Base-by-base conservation (phyloP, 1,284 basidiomycete species). In the Tylopilus sp. region DNA sequence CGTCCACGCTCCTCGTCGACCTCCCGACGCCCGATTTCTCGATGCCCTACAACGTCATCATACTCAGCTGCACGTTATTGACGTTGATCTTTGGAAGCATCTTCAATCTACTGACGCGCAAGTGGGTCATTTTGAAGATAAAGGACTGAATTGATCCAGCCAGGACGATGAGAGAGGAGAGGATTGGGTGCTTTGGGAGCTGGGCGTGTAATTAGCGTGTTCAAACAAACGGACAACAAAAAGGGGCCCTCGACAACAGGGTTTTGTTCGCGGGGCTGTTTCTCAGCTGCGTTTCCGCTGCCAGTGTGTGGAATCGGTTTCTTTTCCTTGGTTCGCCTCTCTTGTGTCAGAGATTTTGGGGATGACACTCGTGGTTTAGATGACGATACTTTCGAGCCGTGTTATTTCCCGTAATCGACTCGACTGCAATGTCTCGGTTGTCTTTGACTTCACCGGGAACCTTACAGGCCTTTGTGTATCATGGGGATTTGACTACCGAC, bases 21-120 rank as follows among this genome's bases (percentile, higher is more conserved):
- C 77, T 97, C 21, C 89, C 96, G 8, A 95, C 92, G 8, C 97
- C 97, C 0, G 96, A 99, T 71, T 99, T 99, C 69, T 95, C 90
- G 63, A 98, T 99, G 94, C 95, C 96, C 11, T 99, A 98, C 73
- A 99, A 98, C 70, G 95, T 98, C 54, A 98, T 98, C 68, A 96
- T 97, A 62, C 88, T 97, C 75, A 93, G 84, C 49, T 92, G 86
- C 62, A 94, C 92, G 9, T 74, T 97, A 41, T 81, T 95, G 53
- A 94, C 96, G 30, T 81, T 98, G 53, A 87, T 96, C 54, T 98
- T 99, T 68, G 96, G 96, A 35, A 89, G 83, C 56, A 72, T 96
- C 40, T 92, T 97, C 70, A 98, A 98, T 62, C 67, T 86, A 40
- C 71, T 97, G 62, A 89, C 92, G 37, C 74, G 96, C 53, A 79